Evolutionary conservation across 2,329 filamentous ascomycete species (phyloP).

Genomic region (Pseudogymnoascus sp.): DNA sequence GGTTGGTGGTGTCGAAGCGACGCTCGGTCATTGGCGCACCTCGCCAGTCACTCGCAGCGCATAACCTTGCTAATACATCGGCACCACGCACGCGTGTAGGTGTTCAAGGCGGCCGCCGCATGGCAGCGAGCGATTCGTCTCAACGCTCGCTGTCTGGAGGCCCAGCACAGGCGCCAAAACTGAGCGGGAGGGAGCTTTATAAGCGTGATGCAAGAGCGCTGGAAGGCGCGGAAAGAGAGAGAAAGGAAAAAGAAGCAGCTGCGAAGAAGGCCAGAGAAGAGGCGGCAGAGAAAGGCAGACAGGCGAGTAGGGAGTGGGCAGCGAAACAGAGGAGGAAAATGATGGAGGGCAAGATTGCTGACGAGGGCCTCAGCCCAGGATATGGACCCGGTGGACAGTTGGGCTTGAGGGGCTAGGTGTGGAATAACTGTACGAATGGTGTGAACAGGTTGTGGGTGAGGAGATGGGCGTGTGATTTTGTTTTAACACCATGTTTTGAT

Average conservation of each 20-base stretch:
- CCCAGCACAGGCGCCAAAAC: neutral
- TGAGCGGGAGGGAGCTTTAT: constrained; percentile 43
- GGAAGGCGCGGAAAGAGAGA: constrained; percentile 43
- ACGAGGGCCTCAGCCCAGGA: constrained; percentile 19
- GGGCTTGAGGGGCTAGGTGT: constrained; percentile 13
- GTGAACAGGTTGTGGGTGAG: neutral
- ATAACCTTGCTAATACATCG: constrained; percentile 25
- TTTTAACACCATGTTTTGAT: neutral
- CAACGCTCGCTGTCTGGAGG: neutral
- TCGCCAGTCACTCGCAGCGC: constrained; percentile 27
- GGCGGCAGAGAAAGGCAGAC: constrained; percentile 52
- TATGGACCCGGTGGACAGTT: constrained; percentile 22
- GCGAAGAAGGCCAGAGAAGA: constrained; percentile 48
- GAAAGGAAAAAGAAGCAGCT: constrained; percentile 43
- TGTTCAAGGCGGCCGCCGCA: constrained; percentile 5
- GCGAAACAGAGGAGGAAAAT: constrained; percentile 40
- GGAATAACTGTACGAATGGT: neutral
- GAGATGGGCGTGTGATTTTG: neutral
- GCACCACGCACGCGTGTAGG: constrained; percentile 21
- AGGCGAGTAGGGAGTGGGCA: constrained; percentile 53
- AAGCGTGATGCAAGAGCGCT: constrained; percentile 41
- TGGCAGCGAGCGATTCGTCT: neutral
- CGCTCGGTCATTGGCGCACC: constrained; percentile 24
- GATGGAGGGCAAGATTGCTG: constrained; percentile 12
- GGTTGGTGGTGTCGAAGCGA: constrained; percentile 20